These are phyloP conservation scores for Neonectria sp. DNA, from an alignment of 2,329 filamentous ascomycete genomes.

Conservation along the genomic window DNA sequence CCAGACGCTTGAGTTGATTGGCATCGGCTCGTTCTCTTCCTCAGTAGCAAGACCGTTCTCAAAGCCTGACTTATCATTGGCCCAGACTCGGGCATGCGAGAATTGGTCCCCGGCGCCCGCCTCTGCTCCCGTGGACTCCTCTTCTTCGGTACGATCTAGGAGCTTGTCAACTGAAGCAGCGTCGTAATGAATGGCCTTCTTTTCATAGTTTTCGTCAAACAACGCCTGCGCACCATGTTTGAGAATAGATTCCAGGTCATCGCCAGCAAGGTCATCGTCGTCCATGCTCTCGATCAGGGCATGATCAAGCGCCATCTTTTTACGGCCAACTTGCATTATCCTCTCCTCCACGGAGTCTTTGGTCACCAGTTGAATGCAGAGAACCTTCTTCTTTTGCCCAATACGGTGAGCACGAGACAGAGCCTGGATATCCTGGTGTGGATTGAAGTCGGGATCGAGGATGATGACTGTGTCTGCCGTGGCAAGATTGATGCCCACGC, in stretches of 20 bases:
- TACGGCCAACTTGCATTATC: slow-evolving; percentile 95
- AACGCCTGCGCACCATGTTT: slow-evolving; percentile 89
- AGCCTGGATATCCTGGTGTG: slow-evolving; percentile 97
- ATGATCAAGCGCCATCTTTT: slow-evolving; percentile 96
- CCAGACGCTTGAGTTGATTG: slow-evolving; percentile 82
- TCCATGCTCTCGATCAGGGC: slow-evolving; percentile 95
- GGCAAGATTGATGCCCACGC: slow-evolving; percentile 97
- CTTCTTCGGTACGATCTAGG: slow-evolving; percentile 87
- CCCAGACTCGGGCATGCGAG: slow-evolving; percentile 92
- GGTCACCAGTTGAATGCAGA: slow-evolving; percentile 96
- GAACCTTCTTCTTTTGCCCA: slow-evolving; percentile 94
- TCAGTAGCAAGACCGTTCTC: slow-evolving; percentile 72
- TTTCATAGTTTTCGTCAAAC: slow-evolving; percentile 81
- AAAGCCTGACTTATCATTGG: slow-evolving; percentile 81
- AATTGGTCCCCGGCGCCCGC: slow-evolving; percentile 84
- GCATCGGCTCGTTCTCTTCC: slow-evolving; percentile 65
- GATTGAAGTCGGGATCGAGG: slow-evolving; percentile 96
- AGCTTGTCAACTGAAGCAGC: slow-evolving; percentile 87
- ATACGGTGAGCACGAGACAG: slow-evolving; percentile 95
- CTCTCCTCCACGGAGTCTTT: slow-evolving; percentile 92
- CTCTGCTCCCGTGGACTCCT: slow-evolving; percentile 76
- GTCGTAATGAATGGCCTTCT: slow-evolving; percentile 86
- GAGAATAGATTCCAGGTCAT: slow-evolving; percentile 90
- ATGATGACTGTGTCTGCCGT: slow-evolving; percentile 99
- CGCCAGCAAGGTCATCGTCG: slow-evolving; percentile 81